Evolutionary conservation across 768 basidiomycete species (phyloP).

Genomic region (Tylopilus balloui): DNA sequence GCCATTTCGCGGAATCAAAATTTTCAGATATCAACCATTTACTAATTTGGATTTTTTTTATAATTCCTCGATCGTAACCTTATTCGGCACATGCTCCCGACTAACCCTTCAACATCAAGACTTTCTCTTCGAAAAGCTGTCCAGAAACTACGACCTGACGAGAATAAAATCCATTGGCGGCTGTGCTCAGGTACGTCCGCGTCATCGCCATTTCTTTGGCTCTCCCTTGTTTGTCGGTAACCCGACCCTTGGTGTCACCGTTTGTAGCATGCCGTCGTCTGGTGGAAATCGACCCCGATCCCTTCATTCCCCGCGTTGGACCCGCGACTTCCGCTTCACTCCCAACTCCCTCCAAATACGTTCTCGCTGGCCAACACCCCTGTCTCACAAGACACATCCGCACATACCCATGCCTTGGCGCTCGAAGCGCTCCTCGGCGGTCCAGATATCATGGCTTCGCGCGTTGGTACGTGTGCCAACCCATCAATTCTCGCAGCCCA

Average conservation of each 20-base stretch:
- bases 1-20: slow-evolving; percentile 53
- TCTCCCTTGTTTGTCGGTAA: background rate
- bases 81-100: slow-evolving; percentile 23
- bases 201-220: background rate
- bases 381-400: slow-evolving; percentile 74
- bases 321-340: slow-evolving; percentile 61
- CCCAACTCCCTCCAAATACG: slow-evolving; percentile 60
- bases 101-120: slow-evolving; percentile 41
- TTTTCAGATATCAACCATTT: slow-evolving; percentile 38
- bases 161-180: slow-evolving; percentile 76
- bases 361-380: slow-evolving; percentile 75
- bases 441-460: slow-evolving; percentile 69
- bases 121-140: slow-evolving; percentile 68
- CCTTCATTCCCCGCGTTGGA: slow-evolving; percentile 70
- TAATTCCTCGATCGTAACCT: slow-evolving; percentile 31
- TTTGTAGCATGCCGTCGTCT: slow-evolving; percentile 65
- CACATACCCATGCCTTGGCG: slow-evolving; percentile 70
- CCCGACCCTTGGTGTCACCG: background rate
- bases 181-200: slow-evolving; percentile 60
- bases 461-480: slow-evolving; percentile 69
- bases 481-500: slow-evolving; percentile 72
- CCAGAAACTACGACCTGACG: slow-evolving; percentile 62
- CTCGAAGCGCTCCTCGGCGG: slow-evolving; percentile 76
- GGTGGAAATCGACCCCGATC: slow-evolving; percentile 81
- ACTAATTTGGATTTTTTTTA: slow-evolving; percentile 35